Conservation (phyloP, 129 eudicot species). For the Flaveria ramosissima region DNA sequence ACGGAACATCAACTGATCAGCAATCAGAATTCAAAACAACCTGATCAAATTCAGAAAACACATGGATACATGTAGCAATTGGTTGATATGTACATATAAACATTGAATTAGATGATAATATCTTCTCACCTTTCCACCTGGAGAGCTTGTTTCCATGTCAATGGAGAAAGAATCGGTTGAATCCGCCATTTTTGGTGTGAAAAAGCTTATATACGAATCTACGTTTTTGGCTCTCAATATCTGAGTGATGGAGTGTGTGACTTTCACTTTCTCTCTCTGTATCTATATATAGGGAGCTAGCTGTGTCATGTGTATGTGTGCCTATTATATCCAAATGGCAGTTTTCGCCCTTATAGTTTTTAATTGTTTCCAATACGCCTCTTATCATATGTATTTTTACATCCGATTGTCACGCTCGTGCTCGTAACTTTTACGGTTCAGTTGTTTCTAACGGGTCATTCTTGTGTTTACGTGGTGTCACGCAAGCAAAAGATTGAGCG, state of each 20-base stretch:
- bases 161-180: slow-evolving; percentile 80
- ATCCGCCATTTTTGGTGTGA: slow-evolving; percentile 66
- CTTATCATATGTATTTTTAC: not conserved
- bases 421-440: too few species aligned
- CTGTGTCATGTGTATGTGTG: slow-evolving; percentile 21
- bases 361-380: not conserved
- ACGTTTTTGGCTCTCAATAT: slow-evolving; percentile 40
- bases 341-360: slow-evolving; percentile 21
- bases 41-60: not conserved
- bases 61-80: slow-evolving; percentile 13
- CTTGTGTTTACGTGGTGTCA: too few species aligned
- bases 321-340: slow-evolving; percentile 2
- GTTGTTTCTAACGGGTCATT: too few species aligned
- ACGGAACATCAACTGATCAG: slow-evolving; percentile 3
- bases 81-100: not conserved
- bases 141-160: slow-evolving; percentile 67
- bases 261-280: slow-evolving; percentile 27
- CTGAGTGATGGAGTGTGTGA: slow-evolving; percentile 19
- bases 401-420: not conserved
- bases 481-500: too few species aligned
- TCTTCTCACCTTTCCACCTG: slow-evolving; percentile 54
- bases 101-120: slow-evolving; percentile 14
- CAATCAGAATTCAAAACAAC: not conserved
- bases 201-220: slow-evolving; percentile 51
- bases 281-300: slow-evolving; percentile 33